These are phyloP conservation scores for Phytophthora sojae DNA, from an alignment of 352 stramenopile genomes.

Conservation along the genomic window DNA sequence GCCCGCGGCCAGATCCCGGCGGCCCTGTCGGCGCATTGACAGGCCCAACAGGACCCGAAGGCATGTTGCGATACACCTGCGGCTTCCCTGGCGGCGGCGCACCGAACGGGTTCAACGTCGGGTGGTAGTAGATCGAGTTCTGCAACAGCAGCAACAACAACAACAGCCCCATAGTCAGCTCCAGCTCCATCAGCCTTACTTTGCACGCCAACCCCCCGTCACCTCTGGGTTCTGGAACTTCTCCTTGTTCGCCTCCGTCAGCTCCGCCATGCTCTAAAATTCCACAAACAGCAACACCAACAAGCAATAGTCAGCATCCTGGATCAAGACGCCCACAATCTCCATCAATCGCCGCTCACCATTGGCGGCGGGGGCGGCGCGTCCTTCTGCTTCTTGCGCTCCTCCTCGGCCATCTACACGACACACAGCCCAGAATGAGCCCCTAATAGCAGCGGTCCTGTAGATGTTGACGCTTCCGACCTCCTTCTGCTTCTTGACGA, in stretches of 20 bases:
- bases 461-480: constrained; percentile 12
- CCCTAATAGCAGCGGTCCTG: neutral
- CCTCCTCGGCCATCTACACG: constrained; percentile 53
- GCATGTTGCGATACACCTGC: constrained; percentile 63
- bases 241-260: constrained; percentile 62
- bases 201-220: neutral
- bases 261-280: constrained; percentile 58
- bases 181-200: neutral
- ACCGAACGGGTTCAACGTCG: constrained; percentile 81
- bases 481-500: constrained; percentile 79
- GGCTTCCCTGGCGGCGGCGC: constrained; percentile 69
- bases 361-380: constrained; percentile 36
- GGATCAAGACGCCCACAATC: neutral
- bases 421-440: neutral
- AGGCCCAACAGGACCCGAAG: constrained; percentile 16
- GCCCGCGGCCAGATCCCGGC: neutral
- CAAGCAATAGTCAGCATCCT: neutral
- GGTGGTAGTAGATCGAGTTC: constrained; percentile 87
- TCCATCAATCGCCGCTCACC: constrained; percentile 23
- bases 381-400: constrained; percentile 44
- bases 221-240: constrained; percentile 81
- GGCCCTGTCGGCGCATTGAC: constrained; percentile 8
- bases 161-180: neutral
- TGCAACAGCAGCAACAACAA: constrained; percentile 15
- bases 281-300: neutral